Evolutionary conservation across 352 stramenopile genomes (phyloP).

Genomic region (Pythium angustatum): DNA sequence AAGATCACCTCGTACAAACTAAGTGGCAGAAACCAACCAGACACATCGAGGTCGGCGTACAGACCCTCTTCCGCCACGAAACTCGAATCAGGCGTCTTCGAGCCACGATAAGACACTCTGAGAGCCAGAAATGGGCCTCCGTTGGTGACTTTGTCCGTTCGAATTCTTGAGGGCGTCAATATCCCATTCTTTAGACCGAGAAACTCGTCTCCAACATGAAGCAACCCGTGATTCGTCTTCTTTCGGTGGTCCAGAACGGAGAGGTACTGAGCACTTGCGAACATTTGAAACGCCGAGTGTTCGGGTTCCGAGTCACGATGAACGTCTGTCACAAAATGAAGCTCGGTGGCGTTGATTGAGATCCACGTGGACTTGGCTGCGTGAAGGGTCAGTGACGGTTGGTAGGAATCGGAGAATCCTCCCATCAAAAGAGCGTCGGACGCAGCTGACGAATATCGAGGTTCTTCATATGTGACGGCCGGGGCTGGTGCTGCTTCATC

Average conservation of each 20-base stretch:
- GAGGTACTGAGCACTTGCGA: constrained; percentile 55
- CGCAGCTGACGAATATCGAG: constrained; percentile 19
- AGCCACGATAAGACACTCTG: constrained; percentile 67
- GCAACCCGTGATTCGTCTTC: constrained; percentile 65
- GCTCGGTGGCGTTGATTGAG: constrained; percentile 63
- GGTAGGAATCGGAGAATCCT: constrained; percentile 76
- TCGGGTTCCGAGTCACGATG: constrained; percentile 67
- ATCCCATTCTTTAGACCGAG: constrained; percentile 76
- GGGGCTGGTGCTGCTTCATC: constrained; percentile 3
- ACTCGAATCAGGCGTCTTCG: constrained; percentile 35
- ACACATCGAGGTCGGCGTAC: constrained; percentile 65
- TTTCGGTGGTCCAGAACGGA: constrained; percentile 71
- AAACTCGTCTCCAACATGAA: constrained; percentile 86
- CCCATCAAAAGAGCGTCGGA: constrained; percentile 61
- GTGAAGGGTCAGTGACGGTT: constrained; percentile 43
- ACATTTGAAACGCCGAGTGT: constrained; percentile 62
- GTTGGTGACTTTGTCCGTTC: constrained; percentile 53
- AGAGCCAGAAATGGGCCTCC: constrained; percentile 58
- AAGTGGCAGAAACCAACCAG: constrained; percentile 78
- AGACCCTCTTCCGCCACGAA: constrained; percentile 68
- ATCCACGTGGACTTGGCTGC: constrained; percentile 68
- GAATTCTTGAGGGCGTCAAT: constrained; percentile 67
- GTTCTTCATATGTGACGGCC: constrained; percentile 16
- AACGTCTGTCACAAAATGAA: constrained; percentile 63
- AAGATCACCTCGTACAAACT: constrained; percentile 71